These are phyloP conservation scores for Lathyrus aphaca DNA, from an alignment of 306 rosid genomes.

Conservation along the genomic window DNA sequence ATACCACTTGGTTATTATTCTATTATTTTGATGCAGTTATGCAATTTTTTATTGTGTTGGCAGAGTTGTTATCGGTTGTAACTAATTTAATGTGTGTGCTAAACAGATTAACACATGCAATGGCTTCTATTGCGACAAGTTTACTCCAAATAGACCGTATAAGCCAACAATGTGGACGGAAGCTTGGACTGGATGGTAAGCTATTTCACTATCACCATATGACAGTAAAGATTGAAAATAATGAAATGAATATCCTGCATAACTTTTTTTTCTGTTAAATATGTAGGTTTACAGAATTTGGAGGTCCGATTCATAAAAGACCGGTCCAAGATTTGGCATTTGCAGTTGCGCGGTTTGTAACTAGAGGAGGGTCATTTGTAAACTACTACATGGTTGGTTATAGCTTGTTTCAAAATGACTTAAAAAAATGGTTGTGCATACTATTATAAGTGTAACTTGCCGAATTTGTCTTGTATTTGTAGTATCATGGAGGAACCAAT, in stretches of 20 bases:
- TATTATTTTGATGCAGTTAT: background rate
- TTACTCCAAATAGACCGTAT: conserved; percentile 90
- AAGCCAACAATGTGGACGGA: conserved; percentile 98
- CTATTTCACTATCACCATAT: conserved; percentile 2
- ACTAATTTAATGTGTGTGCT: conserved; percentile 21
- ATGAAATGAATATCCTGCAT: conserved; percentile 26
- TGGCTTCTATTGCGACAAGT: conserved; percentile 91
- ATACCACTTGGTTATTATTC: conserved; percentile 12
- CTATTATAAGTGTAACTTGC: conserved; percentile 20
- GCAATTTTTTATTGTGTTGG: background rate
- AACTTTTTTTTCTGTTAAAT: conserved; percentile 30
- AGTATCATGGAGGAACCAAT: conserved; percentile 99
- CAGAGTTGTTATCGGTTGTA: background rate
- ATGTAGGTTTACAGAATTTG: conserved; percentile 91
- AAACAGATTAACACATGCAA: conserved; percentile 93
- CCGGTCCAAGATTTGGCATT: conserved; percentile 97
- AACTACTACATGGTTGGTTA: conserved; percentile 94
- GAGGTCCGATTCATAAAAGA: conserved; percentile 81
- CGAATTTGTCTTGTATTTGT: conserved; percentile 19
- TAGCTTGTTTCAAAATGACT: conserved; percentile 5
- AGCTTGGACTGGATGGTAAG: conserved; percentile 99
- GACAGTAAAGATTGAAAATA: conserved; percentile 19
- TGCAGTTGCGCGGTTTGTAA: conserved; percentile 81
- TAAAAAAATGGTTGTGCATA: conserved; percentile 16
- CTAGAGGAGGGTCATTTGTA: conserved; percentile 90